Evolutionary conservation across 1,139 yeast genomes (phyloP), one percentile per base, ranked within the genome.

Genomic region (Candida anutae): DNA sequence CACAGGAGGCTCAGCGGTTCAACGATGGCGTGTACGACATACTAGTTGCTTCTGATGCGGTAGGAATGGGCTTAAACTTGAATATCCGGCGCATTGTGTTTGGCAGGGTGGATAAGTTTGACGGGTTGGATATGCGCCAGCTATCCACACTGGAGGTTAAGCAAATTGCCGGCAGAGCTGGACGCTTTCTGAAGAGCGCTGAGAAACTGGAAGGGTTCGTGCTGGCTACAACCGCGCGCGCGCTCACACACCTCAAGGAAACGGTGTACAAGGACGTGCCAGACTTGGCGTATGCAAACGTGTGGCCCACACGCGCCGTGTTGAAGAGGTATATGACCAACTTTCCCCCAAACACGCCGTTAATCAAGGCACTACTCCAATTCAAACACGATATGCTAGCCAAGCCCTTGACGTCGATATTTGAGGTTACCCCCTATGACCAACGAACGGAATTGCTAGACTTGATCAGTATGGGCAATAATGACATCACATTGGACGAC

Each of bases 141-240:
- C 53, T 88, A 23, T 61, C 80, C 0, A 58, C 70, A 4, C 78
- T 94, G 0, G 77, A 79, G 31, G 70, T 80, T 16, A 85, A 85
- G 49, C 99, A 90, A 52, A 90, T 90, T 38, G 97, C 94, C 3
- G 99, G 99, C 1, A 64, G 99, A 38, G 98, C 98, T 0, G 99
- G 99, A 1, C 58, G 99, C 34, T 90, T 61, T 45, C 50, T 60
- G 21, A 46, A 48, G 15, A 53, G 47, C 21, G 38, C 41, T 14
- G 66, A 64, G 3, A 55, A 58, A 24, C 57, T 51, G 52, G 70
- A 63, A 30, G 93, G 94, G 0, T 69, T 68, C 35, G 80, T 82
- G 2, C 66, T 81, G 0, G 74, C 87, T 0, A 55, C 74, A 32
- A 53, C 56, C 12, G 33, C 44, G 3, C 46, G 50, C 3, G 77